Evolutionary conservation across 352 stramenopile species (phyloP), one percentile per base, ranked within the genome.

Genomic region (Globisporangium recalcitrans): DNA sequence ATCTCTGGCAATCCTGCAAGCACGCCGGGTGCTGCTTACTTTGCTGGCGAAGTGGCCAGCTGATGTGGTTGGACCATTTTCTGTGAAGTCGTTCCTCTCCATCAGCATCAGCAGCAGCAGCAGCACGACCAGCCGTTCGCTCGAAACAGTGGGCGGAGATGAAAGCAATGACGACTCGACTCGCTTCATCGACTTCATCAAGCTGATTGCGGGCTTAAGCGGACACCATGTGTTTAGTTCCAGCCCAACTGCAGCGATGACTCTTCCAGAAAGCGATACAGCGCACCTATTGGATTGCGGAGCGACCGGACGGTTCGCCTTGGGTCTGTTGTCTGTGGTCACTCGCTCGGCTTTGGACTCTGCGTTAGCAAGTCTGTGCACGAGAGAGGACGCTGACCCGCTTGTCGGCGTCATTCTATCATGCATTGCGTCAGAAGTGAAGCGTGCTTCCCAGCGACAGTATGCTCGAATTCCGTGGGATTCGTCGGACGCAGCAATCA

Each of bases 391-490:
- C 27, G 14, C 40, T 57, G 68, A 79, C 62, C 44, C 77, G 21
- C 52, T 93, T 2, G 64, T 92, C 21, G 62, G 73, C 56, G 77
- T 78, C 8, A 74, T 93, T 44, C 54, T 94, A 22, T 65, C 71
- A 11, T 82, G 74, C 42, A 83, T 94, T 54, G 80, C 64, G 0
- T 71, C 66, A 1, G 84, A 94, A 69, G 78, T 96, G 4, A 78
- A 74, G 52, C 74, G 69, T 34, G 80, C 84, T 26, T 91, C 85
- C 16, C 73, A 87, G 60, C 85, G 87, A 19, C 75, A 87, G 52
- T 97, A 95, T 58, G 78, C 87, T 22, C 76, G 82, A 19, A 82
- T 97, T 31, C 84, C 85, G 21, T 97, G 88, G 88, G 87, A 96
- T 60, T 72, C 80, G 19, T 79, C 73, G 8, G 80, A 93, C 54